Evolutionary conservation across 352 stramenopile species (phyloP), one percentile per base, ranked within the genome.

Genomic region (Phytopythium mirpurense): DNA sequence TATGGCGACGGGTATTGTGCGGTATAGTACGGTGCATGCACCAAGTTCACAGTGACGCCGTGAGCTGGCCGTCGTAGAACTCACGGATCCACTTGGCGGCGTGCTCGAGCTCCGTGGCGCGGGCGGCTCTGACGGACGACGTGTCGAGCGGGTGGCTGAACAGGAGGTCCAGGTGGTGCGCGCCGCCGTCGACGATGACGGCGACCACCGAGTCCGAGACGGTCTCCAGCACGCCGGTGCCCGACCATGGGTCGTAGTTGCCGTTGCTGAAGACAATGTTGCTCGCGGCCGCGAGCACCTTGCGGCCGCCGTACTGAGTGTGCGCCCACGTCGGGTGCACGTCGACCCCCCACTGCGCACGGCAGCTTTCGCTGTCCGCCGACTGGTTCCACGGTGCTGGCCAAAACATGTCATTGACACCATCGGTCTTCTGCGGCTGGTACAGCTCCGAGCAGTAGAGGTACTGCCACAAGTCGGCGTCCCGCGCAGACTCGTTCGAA

Each of bases 221-320:
- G 16, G 56, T 60, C 35, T 69, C 51, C 16, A 79, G 72, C 15
- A 97, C 82, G 41, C 89, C 90, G 1, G 73, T 91, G 36, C 72
- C 74, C 21, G 67, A 84, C 84, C 85, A 97, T 41, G 92, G 92
- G 65, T 98, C 92, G 27, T 84, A 78, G 46, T 95, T 71, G 46
- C 92, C 92, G 62, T 97, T 97, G 43, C 86, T 96, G 48, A 97
- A 86, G 27, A 98, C 78, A 43, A 98, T 94, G 69, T 97, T 97
- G 55, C 76, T 93, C 16, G 72, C 65, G 11, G 56, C 48, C 1
- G 60, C 19, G 8, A 90, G 60, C 2, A 60, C 64, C 44, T 70
- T 73, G 51, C 54, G 72, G 29, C 68, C 74, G 34, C 79, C 79
- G 49, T 74, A 90, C 51, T 81, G 54, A 16, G 62, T 77, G 19